Evolutionary conservation across 176 grass and related monocot genomes (phyloP).

Genomic region (Zea luxurians): DNA sequence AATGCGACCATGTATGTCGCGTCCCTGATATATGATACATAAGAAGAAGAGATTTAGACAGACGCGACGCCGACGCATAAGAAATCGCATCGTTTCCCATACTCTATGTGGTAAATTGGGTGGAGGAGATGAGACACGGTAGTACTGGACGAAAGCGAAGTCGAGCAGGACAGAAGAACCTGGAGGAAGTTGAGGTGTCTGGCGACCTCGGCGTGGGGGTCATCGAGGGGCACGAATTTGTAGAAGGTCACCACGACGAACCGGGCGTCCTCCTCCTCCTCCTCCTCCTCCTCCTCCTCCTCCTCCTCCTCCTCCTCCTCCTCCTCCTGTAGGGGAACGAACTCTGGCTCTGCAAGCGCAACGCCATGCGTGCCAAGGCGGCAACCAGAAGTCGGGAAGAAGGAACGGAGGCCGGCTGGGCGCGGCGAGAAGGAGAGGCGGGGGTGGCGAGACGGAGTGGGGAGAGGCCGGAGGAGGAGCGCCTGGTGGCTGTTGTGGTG

Average conservation of each 20-base stretch:
- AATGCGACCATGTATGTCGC: constrained; percentile 80
- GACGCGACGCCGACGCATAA: too few relatives aligned
- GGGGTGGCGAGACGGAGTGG: background rate
- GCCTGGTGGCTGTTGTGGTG: background rate
- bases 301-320: background rate
- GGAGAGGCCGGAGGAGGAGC: constrained; percentile 22
- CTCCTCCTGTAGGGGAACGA: background rate
- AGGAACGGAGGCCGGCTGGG: constrained; percentile 4
- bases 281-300: background rate
- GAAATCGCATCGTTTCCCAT: too few relatives aligned
- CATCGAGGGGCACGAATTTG: constrained; percentile 64
- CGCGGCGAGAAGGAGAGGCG: background rate
- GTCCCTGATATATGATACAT: constrained; percentile 41
- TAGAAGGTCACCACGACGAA: constrained; percentile 87
- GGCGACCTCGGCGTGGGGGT: constrained; percentile 64
- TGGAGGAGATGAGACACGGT: background rate
- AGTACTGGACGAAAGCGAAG: background rate
- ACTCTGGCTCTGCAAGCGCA: constrained; percentile 8
- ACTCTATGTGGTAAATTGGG: background rate
- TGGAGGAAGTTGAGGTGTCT: constrained; percentile 75
- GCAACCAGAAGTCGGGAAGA: background rate
- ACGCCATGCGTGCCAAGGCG: constrained; percentile 22
- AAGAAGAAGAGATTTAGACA: background rate
- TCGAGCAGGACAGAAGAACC: constrained; percentile 40
- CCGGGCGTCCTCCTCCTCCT: constrained; percentile 6